Conservation (phyloP, 2,329 filamentous ascomycete species). For the Talaromyces sp. region DNA sequence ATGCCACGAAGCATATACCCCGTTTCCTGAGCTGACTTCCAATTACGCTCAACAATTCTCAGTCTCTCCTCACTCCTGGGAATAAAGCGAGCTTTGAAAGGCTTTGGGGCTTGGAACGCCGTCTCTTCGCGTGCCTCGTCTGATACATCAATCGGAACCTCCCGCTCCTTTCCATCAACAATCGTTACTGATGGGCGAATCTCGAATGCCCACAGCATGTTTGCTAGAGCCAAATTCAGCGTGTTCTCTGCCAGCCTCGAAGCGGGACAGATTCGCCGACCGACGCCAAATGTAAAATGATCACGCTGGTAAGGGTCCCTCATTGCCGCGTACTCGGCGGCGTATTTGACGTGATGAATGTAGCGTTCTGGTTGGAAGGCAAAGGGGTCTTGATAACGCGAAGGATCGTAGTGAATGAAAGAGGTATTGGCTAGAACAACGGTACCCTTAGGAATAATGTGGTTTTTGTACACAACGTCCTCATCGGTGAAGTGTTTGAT, state of each 20-base stretch:
- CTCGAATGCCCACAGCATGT: conserved; percentile 47
- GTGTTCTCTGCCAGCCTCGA: conserved; percentile 48
- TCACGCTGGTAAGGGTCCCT: conserved; percentile 25
- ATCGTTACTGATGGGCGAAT: conserved; percentile 19
- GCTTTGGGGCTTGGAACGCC: conserved; percentile 27
- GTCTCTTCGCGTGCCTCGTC: conserved; percentile 29
- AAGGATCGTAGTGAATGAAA: conserved; percentile 39
- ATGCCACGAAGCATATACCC: conserved; percentile 27
- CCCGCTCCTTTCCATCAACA: neutral
- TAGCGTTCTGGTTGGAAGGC: conserved; percentile 36
- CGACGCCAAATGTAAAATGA: conserved; percentile 46
- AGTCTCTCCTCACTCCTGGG: conserved; percentile 19
- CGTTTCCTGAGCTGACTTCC: conserved; percentile 20
- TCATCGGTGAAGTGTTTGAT: neutral
- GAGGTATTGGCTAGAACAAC: conserved; percentile 12
- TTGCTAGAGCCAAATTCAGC: conserved; percentile 45
- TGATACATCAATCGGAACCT: neutral
- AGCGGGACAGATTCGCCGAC: conserved; percentile 44
- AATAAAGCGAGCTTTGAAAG: conserved; percentile 22
- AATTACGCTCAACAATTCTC: conserved; percentile 21
- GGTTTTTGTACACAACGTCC: neutral
- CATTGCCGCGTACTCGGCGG: conserved; percentile 29
- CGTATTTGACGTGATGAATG: conserved; percentile 20
- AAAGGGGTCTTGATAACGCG: conserved; percentile 32
- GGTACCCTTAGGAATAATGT: neutral